These are phyloP conservation scores for Trichophyton benhamiae DNA, from an alignment of 2,329 filamentous ascomycete genomes.

Conservation along the genomic window DNA sequence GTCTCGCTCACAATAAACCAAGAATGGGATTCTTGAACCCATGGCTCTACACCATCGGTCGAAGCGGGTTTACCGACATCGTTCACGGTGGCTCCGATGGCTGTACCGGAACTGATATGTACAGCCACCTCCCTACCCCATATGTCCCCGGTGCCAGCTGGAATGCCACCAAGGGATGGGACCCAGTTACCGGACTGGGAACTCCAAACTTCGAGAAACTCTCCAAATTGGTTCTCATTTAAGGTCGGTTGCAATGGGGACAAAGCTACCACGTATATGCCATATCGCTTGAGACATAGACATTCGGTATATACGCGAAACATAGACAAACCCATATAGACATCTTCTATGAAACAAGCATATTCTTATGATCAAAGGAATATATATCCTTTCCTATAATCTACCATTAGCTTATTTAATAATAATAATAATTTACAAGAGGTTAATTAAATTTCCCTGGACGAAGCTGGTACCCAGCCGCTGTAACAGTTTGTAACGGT, in stretches of 20 bases:
- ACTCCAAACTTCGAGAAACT: constrained; percentile 20
- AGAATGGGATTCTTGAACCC: constrained; percentile 50
- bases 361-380: neutral
- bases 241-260: neutral
- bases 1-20: constrained; percentile 42
- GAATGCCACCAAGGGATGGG: constrained; percentile 41
- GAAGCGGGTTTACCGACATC: constrained; percentile 39
- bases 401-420: neutral
- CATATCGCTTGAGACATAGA: neutral
- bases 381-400: neutral
- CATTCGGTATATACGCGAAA: neutral
- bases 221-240: constrained; percentile 1
- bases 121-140: constrained; percentile 28
- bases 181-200: constrained; percentile 37
- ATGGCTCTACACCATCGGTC: constrained; percentile 41
- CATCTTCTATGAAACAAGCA: neutral
- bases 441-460: neutral
- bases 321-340: neutral
- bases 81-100: constrained; percentile 35
- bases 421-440: neutral
- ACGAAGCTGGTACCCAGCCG: neutral
- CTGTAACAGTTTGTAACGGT: neutral
- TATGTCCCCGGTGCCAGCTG: constrained; percentile 36
- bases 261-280: neutral
- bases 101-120: constrained; percentile 31